phyloP scores from a whole-genome alignment of 768 basidiomycete species.

The Boletus pseudo-olivaceus region DNA sequence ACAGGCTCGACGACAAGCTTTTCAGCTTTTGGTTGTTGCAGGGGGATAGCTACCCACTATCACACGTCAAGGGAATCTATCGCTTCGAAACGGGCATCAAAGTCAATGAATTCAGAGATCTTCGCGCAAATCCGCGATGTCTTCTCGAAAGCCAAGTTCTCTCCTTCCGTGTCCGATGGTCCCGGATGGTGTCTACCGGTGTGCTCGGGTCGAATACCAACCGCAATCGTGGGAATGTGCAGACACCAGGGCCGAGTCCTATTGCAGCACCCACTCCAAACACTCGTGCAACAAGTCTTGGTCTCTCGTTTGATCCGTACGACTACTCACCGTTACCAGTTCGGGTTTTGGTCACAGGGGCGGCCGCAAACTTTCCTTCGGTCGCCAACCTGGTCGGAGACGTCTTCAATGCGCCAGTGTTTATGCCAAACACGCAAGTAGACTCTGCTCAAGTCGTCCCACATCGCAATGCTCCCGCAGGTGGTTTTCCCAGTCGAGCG shows the following conservation, averaged over 20 bases:
- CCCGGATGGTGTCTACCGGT: conserved; percentile 65
- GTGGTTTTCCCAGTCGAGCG: conserved; percentile 65
- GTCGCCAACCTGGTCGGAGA: conserved; percentile 78
- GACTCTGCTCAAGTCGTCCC: conserved; percentile 68
- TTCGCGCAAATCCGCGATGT: conserved; percentile 85
- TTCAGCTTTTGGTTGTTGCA: conserved; percentile 89
- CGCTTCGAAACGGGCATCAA: conserved; percentile 87
- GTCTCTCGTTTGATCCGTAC: conserved; percentile 77
- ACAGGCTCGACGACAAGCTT: conserved; percentile 85
- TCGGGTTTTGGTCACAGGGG: conserved; percentile 68
- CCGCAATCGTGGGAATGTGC: conserved; percentile 32
- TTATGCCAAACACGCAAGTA: conserved; percentile 70
- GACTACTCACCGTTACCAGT: conserved; percentile 62
- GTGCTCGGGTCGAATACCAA: conserved; percentile 48
- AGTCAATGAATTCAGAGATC: conserved; percentile 83
- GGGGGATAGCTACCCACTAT: conserved; percentile 68
- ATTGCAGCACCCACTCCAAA: conserved; percentile 15
- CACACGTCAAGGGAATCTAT: conserved; percentile 81
- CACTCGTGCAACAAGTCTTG: conserved; percentile 42
- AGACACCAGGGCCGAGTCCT: conserved; percentile 29
- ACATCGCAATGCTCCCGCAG: conserved; percentile 71
- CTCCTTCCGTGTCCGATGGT: conserved; percentile 80
- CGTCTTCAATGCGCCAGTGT: conserved; percentile 78
- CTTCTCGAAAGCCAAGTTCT: conserved; percentile 79
- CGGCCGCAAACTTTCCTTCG: conserved; percentile 81